Evolutionary conservation across 208 protist species (phyloP), one percentile per base, ranked within the genome.

Genomic region (Leishmania tarentolae): DNA sequence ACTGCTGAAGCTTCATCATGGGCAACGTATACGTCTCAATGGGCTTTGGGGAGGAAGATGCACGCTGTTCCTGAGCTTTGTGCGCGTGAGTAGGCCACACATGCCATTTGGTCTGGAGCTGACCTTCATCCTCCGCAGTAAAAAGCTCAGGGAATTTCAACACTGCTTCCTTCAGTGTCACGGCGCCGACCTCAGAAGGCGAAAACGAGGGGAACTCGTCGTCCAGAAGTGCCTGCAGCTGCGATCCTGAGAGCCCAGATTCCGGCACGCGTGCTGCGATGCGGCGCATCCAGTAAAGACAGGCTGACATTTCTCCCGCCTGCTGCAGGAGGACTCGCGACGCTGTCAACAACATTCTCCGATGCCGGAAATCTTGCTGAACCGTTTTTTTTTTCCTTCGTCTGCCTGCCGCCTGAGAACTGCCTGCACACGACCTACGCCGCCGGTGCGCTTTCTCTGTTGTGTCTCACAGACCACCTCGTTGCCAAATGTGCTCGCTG

Each of bases 181-280:
- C 70, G 0, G 87, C 89, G 0, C 91, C 90, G 13, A 90, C 80
- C 9, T 76, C 53, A 11, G 81, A 69, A 7, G 91, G 91, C 4
- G 80, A 75, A 63, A 96, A 93, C 15, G 80, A 71, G 1, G 91
- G 93, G 72, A 89, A 86, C 63, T 91, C 87, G 56, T 93, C 90
- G 56, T 93, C 86, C 35, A 94, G 37, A 17, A 96, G 77, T 2
- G 86, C 88, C 75, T 91, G 90, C 66, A 96, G 80, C 66, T 93
- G 90, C n/a, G 91, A 82, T 21, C 82, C 76, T 74, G 78, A 88
- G 28, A 91, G 63, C 9, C 91, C 91, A 1, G 73, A 66, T 2
- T 76, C 17, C 3, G 89, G 89, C 7, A 96, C 59, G 7, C 90
- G 90, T 19, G 76, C 77, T 0, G 91, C 87, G 47, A 96, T 84